Percentiles rank a stretch among this genome's conserved stretches.
Evolutionary conservation across 208 protist genomes (phyloP).

Genomic region (Trypanosoma cruzi): DNA sequence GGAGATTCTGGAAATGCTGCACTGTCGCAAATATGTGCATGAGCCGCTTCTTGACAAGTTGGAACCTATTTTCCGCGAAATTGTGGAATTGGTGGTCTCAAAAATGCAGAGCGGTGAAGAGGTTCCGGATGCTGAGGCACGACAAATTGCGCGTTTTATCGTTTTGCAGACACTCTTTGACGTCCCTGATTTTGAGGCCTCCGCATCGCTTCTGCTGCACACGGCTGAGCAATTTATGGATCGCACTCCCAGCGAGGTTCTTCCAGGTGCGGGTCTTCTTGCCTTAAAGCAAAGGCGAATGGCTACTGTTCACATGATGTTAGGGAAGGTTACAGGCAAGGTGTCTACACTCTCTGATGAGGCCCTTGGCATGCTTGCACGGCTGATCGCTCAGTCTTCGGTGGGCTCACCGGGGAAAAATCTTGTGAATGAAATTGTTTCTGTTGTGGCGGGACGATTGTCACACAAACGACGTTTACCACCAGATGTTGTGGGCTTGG

Average conservation of each 20-base stretch:
- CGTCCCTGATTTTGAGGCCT: constrained; percentile 43
- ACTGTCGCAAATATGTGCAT: constrained; percentile 30
- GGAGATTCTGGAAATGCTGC: constrained; percentile 14
- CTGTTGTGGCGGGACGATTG: background rate
- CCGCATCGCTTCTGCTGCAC: constrained; percentile 26
- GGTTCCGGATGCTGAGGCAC: background rate
- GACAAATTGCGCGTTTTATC: constrained; percentile 21
- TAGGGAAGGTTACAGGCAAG: background rate
- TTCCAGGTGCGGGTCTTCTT: constrained; percentile 20
- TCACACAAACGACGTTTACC: constrained; percentile 5
- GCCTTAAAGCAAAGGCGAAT: constrained; percentile 1
- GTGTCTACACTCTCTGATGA: constrained; percentile 17
- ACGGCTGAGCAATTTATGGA: constrained; percentile 20
- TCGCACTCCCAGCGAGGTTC: constrained; percentile 7
- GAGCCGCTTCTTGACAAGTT: constrained; percentile 56
- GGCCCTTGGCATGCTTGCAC: constrained; percentile 9
- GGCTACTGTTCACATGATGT: constrained; percentile 2
- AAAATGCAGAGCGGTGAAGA: background rate
- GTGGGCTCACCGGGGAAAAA: background rate
- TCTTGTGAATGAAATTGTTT: constrained; percentile 4
- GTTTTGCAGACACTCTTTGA: constrained; percentile 40
- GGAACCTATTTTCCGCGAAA: constrained; percentile 18
- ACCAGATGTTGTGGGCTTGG: constrained; percentile 28
- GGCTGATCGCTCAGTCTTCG: background rate
- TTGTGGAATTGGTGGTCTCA: constrained; percentile 17